A percentile compares a stretch with the other conserved stretches of the same genome.
These are phyloP conservation scores for Colletotrichum sp. DNA, from an alignment of 2,329 filamentous ascomycete species.

Conservation along the genomic window DNA sequence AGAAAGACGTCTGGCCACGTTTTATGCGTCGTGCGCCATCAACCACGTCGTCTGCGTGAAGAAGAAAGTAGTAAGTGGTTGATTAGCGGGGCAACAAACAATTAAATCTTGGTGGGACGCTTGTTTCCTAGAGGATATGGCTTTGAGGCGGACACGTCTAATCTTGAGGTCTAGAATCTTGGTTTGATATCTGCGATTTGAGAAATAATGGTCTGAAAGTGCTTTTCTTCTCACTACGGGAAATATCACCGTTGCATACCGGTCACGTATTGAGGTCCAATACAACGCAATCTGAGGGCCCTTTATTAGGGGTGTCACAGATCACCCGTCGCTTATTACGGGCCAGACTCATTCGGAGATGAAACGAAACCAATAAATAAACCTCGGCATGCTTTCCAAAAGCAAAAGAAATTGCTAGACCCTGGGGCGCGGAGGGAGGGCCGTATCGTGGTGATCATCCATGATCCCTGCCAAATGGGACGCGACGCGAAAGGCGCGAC, in stretches of 20 bases:
- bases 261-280: neutral
- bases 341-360: neutral
- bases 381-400: neutral
- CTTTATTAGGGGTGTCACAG: too few relatives aligned
- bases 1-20: too few relatives aligned
- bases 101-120: neutral
- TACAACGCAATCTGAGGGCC: neutral
- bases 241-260: neutral
- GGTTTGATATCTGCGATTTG: neutral
- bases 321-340: too few relatives aligned
- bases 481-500: neutral
- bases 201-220: neutral
- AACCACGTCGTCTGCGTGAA: neutral
- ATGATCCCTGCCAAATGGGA: neutral
- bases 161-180: neutral
- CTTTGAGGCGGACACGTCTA: neutral
- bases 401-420: neutral
- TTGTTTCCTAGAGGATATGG: neutral
- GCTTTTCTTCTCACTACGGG: neutral
- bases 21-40: neutral
- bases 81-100: fast-evolving
- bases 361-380: fast-evolving
- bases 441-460: neutral
- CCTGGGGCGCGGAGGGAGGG: neutral
- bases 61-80: neutral